These are phyloP conservation scores for Naegleria lovaniensis DNA, from an alignment of 208 protist genomes.

Conservation along the genomic window DNA sequence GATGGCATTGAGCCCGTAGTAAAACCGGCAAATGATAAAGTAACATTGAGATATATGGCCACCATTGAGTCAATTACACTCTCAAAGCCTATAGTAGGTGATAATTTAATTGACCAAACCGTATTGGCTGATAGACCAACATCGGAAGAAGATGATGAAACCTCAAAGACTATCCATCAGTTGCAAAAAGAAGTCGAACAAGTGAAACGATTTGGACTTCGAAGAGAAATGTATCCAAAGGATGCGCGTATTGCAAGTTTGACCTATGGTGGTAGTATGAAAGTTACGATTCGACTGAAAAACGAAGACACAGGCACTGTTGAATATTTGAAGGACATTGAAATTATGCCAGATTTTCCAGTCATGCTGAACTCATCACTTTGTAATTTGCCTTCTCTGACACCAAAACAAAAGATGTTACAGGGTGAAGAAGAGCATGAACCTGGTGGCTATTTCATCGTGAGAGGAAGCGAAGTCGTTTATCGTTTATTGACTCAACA, in stretches of 20 bases:
- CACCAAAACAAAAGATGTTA: background rate
- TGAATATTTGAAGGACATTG: background rate
- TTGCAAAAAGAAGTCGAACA: background rate
- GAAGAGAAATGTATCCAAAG: background rate
- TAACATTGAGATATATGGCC: background rate
- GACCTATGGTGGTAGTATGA: background rate
- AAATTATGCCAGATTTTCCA: background rate
- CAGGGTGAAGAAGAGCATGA: constrained; percentile 82
- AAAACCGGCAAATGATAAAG: background rate
- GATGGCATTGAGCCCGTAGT: background rate
- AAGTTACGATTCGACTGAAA: background rate
- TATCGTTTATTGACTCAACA: constrained; percentile 89
- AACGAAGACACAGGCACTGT: background rate
- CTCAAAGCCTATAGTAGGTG: background rate
- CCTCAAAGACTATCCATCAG: background rate
- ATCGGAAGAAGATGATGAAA: background rate
- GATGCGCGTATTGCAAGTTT: background rate
- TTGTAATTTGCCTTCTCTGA: background rate
- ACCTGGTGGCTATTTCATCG: constrained; percentile 97
- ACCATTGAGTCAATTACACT: background rate
- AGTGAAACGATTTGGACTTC: background rate
- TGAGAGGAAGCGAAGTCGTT: constrained; percentile 94
- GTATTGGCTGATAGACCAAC: background rate
- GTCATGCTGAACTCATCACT: background rate
- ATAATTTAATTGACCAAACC: background rate